A percentile compares a stretch with the other conserved stretches of the same genome.
These are phyloP conservation scores for Lactarius sanguifluus DNA, from an alignment of 768 basidiomycete species.

Conservation along the genomic window DNA sequence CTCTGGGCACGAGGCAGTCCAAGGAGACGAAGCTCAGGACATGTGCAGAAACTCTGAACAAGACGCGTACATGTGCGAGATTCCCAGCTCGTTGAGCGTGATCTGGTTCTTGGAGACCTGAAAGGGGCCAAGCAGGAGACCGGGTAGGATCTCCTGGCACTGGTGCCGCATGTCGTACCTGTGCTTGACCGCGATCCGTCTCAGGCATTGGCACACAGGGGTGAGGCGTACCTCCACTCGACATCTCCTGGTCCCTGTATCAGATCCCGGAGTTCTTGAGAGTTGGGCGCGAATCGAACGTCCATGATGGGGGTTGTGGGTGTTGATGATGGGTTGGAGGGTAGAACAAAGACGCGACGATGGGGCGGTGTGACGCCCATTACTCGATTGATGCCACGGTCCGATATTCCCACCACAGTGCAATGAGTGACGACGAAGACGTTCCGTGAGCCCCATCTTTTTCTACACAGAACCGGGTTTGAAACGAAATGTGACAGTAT, in stretches of 20 bases:
- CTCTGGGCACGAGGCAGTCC: constrained; percentile 43
- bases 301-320: constrained; percentile 5
- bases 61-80: constrained; percentile 75
- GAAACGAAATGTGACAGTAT: constrained; percentile 4
- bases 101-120: constrained; percentile 83
- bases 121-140: constrained; percentile 82
- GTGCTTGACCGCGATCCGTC: constrained; percentile 12
- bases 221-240: constrained; percentile 71
- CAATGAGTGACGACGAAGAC: constrained; percentile 26
- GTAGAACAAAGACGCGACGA: constrained; percentile 12
- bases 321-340: background rate
- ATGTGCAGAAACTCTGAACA: constrained; percentile 16
- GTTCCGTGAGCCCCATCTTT: constrained; percentile 17
- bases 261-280: constrained; percentile 48
- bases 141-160: constrained; percentile 87
- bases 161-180: constrained; percentile 97
- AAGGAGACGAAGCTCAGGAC: constrained; percentile 8
- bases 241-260: constrained; percentile 80
- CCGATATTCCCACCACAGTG: background rate
- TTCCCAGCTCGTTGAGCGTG: constrained; percentile 57
- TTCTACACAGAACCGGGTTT: background rate
- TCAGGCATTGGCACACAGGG: constrained; percentile 3
- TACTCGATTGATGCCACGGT: constrained; percentile 7
- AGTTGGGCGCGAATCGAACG: constrained; percentile 14
- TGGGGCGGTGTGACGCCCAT: constrained; percentile 3